Evolutionary conservation across 2,329 filamentous ascomycete species (phyloP), one percentile per base, ranked within the genome.

Genomic region (Bisporella sp.): DNA sequence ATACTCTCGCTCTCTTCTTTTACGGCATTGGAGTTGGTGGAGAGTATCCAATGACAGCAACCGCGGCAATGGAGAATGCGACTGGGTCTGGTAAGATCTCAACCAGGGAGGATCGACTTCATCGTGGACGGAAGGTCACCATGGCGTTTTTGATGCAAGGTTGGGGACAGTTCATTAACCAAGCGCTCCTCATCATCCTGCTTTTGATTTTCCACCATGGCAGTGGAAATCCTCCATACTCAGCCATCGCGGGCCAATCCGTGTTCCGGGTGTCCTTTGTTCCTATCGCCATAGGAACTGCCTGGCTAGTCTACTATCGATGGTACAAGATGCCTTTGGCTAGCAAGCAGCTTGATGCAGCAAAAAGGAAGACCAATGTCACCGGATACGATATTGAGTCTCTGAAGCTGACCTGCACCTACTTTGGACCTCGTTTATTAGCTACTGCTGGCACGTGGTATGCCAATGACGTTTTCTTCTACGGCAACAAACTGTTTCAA

Each of bases 401-500:
- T 31, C 77, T 97, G 48, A 79, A 79, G 59, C 74, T 89, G 62
- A 92, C 89, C 43, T 81, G 91, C 70, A 79, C 72, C 51, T 82
- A 95, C 73, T 97, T 96, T 59, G 89, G 90, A 45, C 85, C 87
- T 47, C 89, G 92, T 59, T 72, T 97, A 29, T 64, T 96, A 21
- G 92, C 92, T 46, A 96, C 92, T 21, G 84, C 91, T 8, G 87
- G 87, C 50, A 81, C 84, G 35, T 97, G 92, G 92, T 97, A 92
- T 71, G 88, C 85, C 73, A 97, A 97, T 69, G 92, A 97, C 65
- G 86, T 97, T 59, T 96, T 97, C 78, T 97, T 97, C 76, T 97
- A 97, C 74, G 92, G 92, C 61, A 96, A 96, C 84, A 96, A 96
- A 78, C 84, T 96, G 48, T 96, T 96, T 79, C 91, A 96, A 72